Evolutionary conservation across 2,329 filamentous ascomycete species (phyloP).

Genomic region (Pseudofabraea citricarpa): DNA sequence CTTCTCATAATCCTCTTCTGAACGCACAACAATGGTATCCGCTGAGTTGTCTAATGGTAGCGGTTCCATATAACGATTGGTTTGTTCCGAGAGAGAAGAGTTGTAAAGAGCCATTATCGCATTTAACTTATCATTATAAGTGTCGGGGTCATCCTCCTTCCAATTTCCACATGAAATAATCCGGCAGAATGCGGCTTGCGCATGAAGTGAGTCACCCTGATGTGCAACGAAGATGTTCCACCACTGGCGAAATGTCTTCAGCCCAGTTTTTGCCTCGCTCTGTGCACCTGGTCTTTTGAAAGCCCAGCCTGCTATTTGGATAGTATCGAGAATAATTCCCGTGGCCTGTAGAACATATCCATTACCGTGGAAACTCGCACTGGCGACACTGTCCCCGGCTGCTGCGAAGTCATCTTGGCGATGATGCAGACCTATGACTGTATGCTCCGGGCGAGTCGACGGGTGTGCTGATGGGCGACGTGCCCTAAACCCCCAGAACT

Average conservation of each 20-base stretch:
- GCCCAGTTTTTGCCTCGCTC: slow-evolving; percentile 9
- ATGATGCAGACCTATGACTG: slow-evolving; percentile 18
- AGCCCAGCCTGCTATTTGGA: slow-evolving; percentile 11
- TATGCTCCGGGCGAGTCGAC: slow-evolving; percentile 2
- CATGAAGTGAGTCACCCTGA: slow-evolving; percentile 5
- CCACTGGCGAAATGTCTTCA: slow-evolving; percentile 20
- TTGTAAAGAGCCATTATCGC: slow-evolving; percentile 12
- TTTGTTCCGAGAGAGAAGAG: slow-evolving; percentile 5
- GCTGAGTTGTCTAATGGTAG: not conserved
- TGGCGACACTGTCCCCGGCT: slow-evolving; percentile 11
- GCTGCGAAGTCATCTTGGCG: slow-evolving; percentile 7
- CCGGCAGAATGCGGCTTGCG: slow-evolving; percentile 14
- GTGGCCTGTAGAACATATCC: slow-evolving; percentile 13
- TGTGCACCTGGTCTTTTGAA: slow-evolving; percentile 13
- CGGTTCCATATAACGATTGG: slow-evolving; percentile 7
- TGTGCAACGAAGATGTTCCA: slow-evolving; percentile 16
- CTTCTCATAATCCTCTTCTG: slow-evolving; percentile 10
- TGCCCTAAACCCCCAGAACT: too few relatives aligned
- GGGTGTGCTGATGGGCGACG: slow-evolving; percentile 11
- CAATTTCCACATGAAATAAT: slow-evolving; percentile 21
- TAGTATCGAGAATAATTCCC: slow-evolving; percentile 16
- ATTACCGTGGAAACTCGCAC: slow-evolving; percentile 10
- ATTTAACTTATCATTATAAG: slow-evolving; percentile 14
- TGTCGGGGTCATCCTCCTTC: slow-evolving; percentile 9
- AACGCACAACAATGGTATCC: not conserved